Conservation (phyloP, 768 basidiomycete species). For the Boletellus sp. region DNA sequence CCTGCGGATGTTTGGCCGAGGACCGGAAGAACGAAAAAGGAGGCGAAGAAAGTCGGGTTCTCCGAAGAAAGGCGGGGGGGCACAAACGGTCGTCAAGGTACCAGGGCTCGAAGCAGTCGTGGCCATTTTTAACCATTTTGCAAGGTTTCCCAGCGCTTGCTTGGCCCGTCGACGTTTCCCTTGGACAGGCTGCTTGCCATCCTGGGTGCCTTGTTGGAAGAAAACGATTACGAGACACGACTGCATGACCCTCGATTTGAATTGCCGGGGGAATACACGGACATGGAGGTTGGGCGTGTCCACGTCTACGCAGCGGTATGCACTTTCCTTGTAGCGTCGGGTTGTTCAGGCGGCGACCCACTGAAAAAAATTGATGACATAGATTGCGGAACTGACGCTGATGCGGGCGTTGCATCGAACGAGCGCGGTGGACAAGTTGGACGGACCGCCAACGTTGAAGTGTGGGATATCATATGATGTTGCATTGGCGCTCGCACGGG, state of each 20-base stretch:
- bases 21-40: conserved; percentile 59
- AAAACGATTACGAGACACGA: conserved; percentile 53
- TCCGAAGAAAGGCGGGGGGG: conserved; percentile 32
- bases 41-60: conserved; percentile 44
- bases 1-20: conserved; percentile 77
- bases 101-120: neutral
- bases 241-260: conserved; percentile 44
- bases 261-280: conserved; percentile 67
- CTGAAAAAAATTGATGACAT: neutral
- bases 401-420: conserved; percentile 67
- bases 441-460: conserved; percentile 70
- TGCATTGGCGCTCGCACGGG: conserved; percentile 51
- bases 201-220: conserved; percentile 71
- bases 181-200: conserved; percentile 79
- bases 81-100: conserved; percentile 47
- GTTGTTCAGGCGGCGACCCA: neutral
- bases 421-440: conserved; percentile 56
- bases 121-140: neutral
- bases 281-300: conserved; percentile 65
- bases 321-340: neutral
- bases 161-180: conserved; percentile 76
- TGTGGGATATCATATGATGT: conserved; percentile 64
- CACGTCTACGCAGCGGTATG: conserved; percentile 56
- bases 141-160: conserved; percentile 70
- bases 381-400: conserved; percentile 67